Evolutionary conservation across 768 basidiomycete species (phyloP).

Genomic region (Mycena latifolia): DNA sequence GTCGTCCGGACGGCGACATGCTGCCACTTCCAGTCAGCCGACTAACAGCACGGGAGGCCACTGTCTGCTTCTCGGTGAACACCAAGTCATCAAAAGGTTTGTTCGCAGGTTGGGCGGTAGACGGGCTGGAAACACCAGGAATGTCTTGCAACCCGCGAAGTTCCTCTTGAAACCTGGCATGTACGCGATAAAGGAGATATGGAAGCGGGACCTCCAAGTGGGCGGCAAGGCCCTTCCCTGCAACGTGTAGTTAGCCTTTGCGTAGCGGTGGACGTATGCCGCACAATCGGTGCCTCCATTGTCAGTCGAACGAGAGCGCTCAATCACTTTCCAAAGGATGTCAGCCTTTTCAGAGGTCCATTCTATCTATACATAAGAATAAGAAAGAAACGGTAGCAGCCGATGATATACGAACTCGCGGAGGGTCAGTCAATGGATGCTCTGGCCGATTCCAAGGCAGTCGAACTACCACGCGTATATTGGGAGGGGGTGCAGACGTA

Average conservation of each 20-base stretch:
- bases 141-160: conserved; percentile 83
- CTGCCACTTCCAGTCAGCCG: conserved; percentile 50
- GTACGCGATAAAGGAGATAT: conserved; percentile 86
- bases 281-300: conserved; percentile 87
- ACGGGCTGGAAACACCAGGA: conserved; percentile 69
- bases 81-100: conserved; percentile 44
- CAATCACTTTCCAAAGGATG: conserved; percentile 89
- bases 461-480: conserved; percentile 81
- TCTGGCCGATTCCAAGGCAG: conserved; percentile 86
- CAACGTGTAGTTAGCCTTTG: conserved; percentile 16
- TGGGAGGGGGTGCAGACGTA: conserved; percentile 44
- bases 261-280: conserved; percentile 13
- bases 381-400: conserved; percentile 17
- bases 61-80: conserved; percentile 43
- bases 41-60: conserved; percentile 44
- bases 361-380: conserved; percentile 69
- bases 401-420: conserved; percentile 63
- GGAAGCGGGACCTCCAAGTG: conserved; percentile 87
- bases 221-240: conserved; percentile 88
- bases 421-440: conserved; percentile 73
- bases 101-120: conserved; percentile 50
- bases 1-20: conserved; percentile 57
- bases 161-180: conserved; percentile 88
- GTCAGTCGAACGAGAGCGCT: conserved; percentile 79
- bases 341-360: conserved; percentile 90